Evolutionary conservation across 345 rosid species (phyloP).

Genomic region (Salix purpurea): DNA sequence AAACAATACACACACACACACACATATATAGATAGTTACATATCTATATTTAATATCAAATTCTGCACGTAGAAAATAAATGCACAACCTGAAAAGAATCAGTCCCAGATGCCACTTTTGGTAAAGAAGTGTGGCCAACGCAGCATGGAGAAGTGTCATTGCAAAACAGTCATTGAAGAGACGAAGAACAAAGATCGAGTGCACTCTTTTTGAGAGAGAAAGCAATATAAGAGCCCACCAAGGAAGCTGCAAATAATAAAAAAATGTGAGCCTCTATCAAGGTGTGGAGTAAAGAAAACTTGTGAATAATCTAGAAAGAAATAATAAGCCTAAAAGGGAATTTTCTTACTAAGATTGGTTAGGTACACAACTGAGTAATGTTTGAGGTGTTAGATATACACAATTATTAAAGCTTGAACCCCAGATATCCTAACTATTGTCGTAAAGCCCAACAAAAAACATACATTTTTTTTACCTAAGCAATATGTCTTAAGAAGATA

Average conservation of each 20-base stretch:
- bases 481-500: too few relatives aligned
- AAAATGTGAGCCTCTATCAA: neutral
- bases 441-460: too few relatives aligned
- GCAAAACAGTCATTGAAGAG: slow-evolving; percentile 93
- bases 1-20: neutral
- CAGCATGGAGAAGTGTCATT: slow-evolving; percentile 76
- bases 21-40: slow-evolving; percentile 4
- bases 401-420: too few relatives aligned
- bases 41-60: slow-evolving; percentile 11
- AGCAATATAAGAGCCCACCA: slow-evolving; percentile 88
- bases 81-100: slow-evolving; percentile 65
- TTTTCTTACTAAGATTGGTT: neutral
- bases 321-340: neutral
- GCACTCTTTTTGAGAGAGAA: slow-evolving; percentile 83
- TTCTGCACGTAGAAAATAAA: slow-evolving; percentile 8
- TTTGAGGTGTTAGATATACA: neutral
- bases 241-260: slow-evolving; percentile 56
- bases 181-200: slow-evolving; percentile 89
- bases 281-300: neutral
- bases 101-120: slow-evolving; percentile 81
- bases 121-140: slow-evolving; percentile 57
- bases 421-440: too few relatives aligned
- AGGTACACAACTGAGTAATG: neutral
- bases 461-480: too few relatives aligned
- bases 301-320: neutral